Conservation (phyloP, 129 eudicot species). For the Pseudognaphalium luteoalbum region DNA sequence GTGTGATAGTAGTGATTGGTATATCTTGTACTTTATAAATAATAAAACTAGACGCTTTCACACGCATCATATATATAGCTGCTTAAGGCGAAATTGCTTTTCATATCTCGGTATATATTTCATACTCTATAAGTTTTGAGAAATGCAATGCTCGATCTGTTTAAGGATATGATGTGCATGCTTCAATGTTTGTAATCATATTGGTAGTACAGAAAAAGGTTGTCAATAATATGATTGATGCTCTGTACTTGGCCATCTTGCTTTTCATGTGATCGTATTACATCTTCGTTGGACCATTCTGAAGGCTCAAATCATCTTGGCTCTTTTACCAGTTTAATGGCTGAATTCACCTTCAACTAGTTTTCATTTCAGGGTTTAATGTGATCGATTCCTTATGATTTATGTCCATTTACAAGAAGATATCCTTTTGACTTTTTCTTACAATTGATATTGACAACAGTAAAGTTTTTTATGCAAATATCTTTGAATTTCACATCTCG, state of each 20-base stretch:
- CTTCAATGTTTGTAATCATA: conserved; percentile 36
- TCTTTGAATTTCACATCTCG: neutral
- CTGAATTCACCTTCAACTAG: neutral
- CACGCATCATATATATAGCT: conserved; percentile 72
- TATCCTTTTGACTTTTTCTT: conserved; percentile 49
- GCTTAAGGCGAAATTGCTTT: conserved; percentile 45
- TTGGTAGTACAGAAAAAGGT: conserved; percentile 34
- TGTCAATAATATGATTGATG: conserved; percentile 37
- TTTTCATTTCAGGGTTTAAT: conserved; percentile 46
- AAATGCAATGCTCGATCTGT: conserved; percentile 20
- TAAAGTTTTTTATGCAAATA: conserved; percentile 62
- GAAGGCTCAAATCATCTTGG: conserved; percentile 61
- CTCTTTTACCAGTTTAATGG: too few relatives aligned
- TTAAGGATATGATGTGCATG: conserved; percentile 46
- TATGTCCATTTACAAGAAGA: conserved; percentile 82
- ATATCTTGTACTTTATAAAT: too few relatives aligned
- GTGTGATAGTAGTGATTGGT: too few relatives aligned
- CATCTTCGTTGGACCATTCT: conserved; percentile 36
- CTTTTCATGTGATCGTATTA: conserved; percentile 30
- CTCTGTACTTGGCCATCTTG: conserved; percentile 28
- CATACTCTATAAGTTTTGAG: neutral
- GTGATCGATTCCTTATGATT: conserved; percentile 62
- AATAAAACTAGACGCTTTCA: too few relatives aligned
- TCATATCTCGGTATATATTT: neutral
- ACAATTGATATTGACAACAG: conserved; percentile 67